Evolutionary conservation across 176 grass and related monocot genomes (phyloP), one percentile per base, ranked within the genome.

Genomic region (Triticum dicoccoides): DNA sequence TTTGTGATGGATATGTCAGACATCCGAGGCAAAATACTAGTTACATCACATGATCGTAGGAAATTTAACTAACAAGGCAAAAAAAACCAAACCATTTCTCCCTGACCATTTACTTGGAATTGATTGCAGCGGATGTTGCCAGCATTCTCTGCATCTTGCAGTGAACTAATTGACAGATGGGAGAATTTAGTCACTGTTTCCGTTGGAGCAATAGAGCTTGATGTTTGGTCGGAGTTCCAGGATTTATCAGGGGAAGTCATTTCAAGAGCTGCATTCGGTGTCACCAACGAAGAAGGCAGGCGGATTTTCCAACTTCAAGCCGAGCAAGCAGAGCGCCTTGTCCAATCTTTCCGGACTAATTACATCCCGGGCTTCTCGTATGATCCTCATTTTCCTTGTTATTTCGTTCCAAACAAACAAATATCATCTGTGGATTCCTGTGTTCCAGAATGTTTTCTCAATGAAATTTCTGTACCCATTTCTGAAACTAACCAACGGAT

Each of bases 191-290:
- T 44, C 25, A 72, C 32, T 67, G 23, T 29, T 51, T 86, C 88
- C 10, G 54, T 29, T 18, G 86, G 88, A 68, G 27, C 49, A 61
- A 56, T 29, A 3, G 86, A 89, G 24, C 37, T 95, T 11, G 91
- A 95, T 52, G 9, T 92, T 41, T 92, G 81, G 81, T 80, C 78
- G 15, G 90, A 95, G 49, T 75, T 95, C 39, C 85, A 77, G 39
- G 85, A 82, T 49, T 81, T 92, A 12, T 85, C 91, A 47, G 91
- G 86, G 39, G 88, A 95, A 80, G 93, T 89, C 23, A 87, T 95
- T 69, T 95, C 93, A 52, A 70, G 91, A 77, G 63, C 91, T 37
- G 89, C 66, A 82, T 95, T 95, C 24, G 59, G 93, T n/a, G 80
- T 82, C 20, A 87, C 69, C 85, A 80, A 67, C 70, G 17, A 83